Conservation (phyloP, 331 rosid genomes). For the Dryas integrifolia region DNA sequence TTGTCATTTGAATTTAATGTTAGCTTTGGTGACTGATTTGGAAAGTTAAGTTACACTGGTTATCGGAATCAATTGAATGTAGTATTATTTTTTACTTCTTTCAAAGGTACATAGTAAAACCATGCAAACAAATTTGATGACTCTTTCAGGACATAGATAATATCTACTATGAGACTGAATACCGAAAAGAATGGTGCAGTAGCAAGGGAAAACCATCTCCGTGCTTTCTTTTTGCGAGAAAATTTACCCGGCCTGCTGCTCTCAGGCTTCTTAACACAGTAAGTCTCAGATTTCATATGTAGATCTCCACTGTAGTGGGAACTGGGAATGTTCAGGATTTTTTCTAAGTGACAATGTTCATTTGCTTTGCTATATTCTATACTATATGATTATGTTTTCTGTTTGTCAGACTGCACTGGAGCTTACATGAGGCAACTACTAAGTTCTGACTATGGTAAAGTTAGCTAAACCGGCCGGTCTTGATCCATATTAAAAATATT, state of each 20-base stretch:
- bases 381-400: slow-evolving; percentile 11
- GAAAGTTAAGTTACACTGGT: not conserved
- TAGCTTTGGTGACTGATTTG: not conserved
- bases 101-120: not conserved
- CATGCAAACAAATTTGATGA: slow-evolving; percentile 7
- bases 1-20: not conserved
- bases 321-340: not conserved
- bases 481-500: not conserved
- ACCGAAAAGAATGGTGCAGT: slow-evolving; percentile 94
- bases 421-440: slow-evolving; percentile 38
- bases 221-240: slow-evolving; percentile 92
- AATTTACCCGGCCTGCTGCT: slow-evolving; percentile 96
- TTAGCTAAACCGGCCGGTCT: slow-evolving; percentile 14
- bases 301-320: no score
- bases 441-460: slow-evolving; percentile 12
- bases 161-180: slow-evolving; percentile 86
- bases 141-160: slow-evolving; percentile 74
- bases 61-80: not conserved
- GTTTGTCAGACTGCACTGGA: slow-evolving; percentile 58
- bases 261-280: slow-evolving; percentile 83
- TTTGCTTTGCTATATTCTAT: not conserved
- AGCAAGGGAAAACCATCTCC: slow-evolving; percentile 79
- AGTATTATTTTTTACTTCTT: not conserved
- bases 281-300: slow-evolving; percentile 21
- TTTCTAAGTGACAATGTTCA: not conserved